These are phyloP conservation scores for Kurtzmaniella natalensis DNA, from an alignment of 1,139 yeast species.

Conservation along the genomic window DNA sequence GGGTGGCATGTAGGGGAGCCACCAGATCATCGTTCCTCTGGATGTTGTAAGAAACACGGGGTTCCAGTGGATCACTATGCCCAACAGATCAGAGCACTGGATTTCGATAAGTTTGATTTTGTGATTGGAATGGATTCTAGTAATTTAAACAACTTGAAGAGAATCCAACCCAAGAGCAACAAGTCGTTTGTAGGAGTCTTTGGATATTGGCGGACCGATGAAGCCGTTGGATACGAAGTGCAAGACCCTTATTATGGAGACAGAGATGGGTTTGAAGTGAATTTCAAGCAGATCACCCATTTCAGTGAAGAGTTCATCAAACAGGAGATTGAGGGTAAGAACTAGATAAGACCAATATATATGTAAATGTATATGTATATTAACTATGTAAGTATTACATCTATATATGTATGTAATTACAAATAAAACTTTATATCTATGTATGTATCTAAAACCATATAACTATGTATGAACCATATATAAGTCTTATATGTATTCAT, in stretches of 20 bases:
- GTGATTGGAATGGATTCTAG: conserved; percentile 80
- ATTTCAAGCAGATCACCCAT: conserved; percentile 68
- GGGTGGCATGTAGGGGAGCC: conserved; percentile 78
- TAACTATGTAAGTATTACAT: no score
- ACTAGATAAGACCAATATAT: no score
- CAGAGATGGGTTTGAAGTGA: conserved; percentile 70
- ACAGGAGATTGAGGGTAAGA: conserved; percentile 20
- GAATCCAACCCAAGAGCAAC: conserved; percentile 53
- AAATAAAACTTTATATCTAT: no score
- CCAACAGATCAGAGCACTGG: conserved; percentile 57
- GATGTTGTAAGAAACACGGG: conserved; percentile 65
- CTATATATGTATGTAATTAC: no score
- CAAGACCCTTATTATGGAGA: conserved; percentile 95
- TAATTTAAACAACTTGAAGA: conserved; percentile 56
- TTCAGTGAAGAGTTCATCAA: conserved; percentile 65
- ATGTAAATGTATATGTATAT: no score
- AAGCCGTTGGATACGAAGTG: conserved; percentile 51
- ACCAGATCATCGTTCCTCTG: conserved; percentile 73
- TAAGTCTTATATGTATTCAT: no score
- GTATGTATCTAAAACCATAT: no score
- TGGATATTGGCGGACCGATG: conserved; percentile 69
- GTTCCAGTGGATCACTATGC: conserved; percentile 75
- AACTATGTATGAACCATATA: no score
- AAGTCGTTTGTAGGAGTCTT: conserved; percentile 56
- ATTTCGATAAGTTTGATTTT: conserved; percentile 73